Percentiles rank a stretch among this genome's conserved stretches.
Evolutionary conservation across 1,139 yeast species (phyloP).

Genomic region (Saccharomyces hybrid): DNA sequence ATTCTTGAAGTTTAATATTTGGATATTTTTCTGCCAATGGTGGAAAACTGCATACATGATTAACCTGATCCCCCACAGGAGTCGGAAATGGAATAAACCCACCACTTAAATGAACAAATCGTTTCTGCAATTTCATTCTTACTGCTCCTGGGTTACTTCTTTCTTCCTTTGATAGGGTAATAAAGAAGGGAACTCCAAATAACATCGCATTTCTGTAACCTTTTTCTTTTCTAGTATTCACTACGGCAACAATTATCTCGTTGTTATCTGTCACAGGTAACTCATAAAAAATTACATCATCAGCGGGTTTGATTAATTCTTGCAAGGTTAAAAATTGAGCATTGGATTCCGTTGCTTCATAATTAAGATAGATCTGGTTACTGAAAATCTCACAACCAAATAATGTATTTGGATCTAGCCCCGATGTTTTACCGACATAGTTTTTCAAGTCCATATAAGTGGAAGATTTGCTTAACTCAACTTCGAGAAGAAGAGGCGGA

Average conservation of each 20-base stretch:
- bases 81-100: slow-evolving; percentile 25
- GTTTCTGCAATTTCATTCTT: slow-evolving; percentile 46
- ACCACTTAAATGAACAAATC: slow-evolving; percentile 37
- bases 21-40: slow-evolving; percentile 18
- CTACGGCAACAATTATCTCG: slow-evolving; percentile 64
- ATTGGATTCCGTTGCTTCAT: slow-evolving; percentile 52
- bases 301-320: slow-evolving; percentile 58
- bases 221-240: slow-evolving; percentile 45
- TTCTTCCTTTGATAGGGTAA: slow-evolving; percentile 47
- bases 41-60: slow-evolving; percentile 16
- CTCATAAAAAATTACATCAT: slow-evolving; percentile 64
- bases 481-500: slow-evolving; percentile 47
- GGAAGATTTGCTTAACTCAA: slow-evolving; percentile 62
- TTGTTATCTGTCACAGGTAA: slow-evolving; percentile 35
- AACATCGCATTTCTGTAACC: slow-evolving; percentile 34
- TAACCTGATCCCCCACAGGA: slow-evolving; percentile 1
- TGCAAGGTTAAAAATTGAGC: slow-evolving; percentile 59
- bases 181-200: slow-evolving; percentile 73
- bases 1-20: slow-evolving; percentile 9
- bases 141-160: slow-evolving; percentile 48
- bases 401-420: slow-evolving; percentile 40
- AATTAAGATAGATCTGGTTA: slow-evolving; percentile 60
- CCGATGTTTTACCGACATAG: slow-evolving; percentile 50
- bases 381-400: slow-evolving; percentile 68
- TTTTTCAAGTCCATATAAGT: slow-evolving; percentile 57